These are phyloP conservation scores for Pneumocystis canis DNA, from an alignment of 1,139 yeast species.

Conservation along the genomic window DNA sequence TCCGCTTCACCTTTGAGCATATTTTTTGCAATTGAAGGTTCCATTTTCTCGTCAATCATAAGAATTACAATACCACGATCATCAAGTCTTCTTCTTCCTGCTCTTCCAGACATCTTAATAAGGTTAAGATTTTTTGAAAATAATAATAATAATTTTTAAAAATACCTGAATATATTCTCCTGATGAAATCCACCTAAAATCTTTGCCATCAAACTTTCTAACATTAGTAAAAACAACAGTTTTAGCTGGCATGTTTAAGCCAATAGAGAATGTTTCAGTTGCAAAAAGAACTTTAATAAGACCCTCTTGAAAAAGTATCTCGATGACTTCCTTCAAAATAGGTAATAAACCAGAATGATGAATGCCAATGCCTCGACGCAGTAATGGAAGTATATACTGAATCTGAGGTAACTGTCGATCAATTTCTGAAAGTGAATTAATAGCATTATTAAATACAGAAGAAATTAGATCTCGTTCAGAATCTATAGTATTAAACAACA, in stretches of 20 bases:
- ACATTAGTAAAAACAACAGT: conserved; percentile 96
- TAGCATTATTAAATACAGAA: conserved; percentile 79
- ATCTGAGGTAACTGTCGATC: conserved; percentile 91
- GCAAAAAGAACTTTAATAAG: conserved; percentile 87
- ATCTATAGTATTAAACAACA: conserved; percentile 25
- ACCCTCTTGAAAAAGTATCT: conserved; percentile 93
- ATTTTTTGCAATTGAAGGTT: conserved; percentile 96
- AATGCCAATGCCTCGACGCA: conserved; percentile 92
- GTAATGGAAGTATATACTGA: conserved; percentile 70
- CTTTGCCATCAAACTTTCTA: conserved; percentile 94
- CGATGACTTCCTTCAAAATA: conserved; percentile 89
- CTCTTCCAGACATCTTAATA: conserved; percentile 79
- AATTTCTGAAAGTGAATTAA: conserved; percentile 69
- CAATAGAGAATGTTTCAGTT: conserved; percentile 96
- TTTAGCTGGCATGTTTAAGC: conserved; percentile 94
- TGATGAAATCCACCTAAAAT: conserved; percentile 96
- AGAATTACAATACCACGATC: conserved; percentile 96
- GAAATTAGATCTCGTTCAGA: conserved; percentile 84
- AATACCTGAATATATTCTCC: conserved; percentile 82
- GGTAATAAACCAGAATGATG: conserved; percentile 96
- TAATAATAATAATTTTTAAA: neutral
- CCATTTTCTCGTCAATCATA: conserved; percentile 99
- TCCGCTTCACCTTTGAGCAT: conserved; percentile 99
- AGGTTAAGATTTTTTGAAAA: neutral
- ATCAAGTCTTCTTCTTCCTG: conserved; percentile 98